Percentiles rank a stretch among this genome's conserved stretches.
These are phyloP conservation scores for Stephanodiscus triporus DNA, from an alignment of 108 stramenopile genomes.

Conservation along the genomic window DNA sequence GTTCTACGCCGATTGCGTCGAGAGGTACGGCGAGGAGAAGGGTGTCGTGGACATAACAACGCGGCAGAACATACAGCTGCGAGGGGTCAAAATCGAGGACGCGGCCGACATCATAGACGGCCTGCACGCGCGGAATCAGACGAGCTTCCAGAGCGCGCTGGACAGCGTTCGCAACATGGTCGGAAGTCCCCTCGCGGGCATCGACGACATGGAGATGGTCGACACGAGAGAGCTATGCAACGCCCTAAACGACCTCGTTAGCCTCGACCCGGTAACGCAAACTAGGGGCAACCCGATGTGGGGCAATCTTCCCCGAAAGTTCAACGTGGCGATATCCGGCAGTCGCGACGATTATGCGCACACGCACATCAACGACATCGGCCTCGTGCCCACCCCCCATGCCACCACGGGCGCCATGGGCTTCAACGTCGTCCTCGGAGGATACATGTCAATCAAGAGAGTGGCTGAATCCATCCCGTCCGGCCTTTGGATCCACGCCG, in stretches of 20 bases:
- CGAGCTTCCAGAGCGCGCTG: slow-evolving; percentile 85
- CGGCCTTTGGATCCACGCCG: slow-evolving; percentile 88
- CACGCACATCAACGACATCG: slow-evolving; percentile 96
- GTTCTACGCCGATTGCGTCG: slow-evolving; percentile 83
- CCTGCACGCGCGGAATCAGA: slow-evolving; percentile 86
- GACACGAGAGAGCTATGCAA: slow-evolving; percentile 88
- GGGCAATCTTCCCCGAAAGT: slow-evolving; percentile 92
- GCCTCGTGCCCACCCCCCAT: slow-evolving; percentile 72
- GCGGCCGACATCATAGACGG: slow-evolving; percentile 87
- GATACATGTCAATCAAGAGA: slow-evolving; percentile 93
- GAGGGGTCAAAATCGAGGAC: slow-evolving; percentile 92
- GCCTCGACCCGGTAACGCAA: slow-evolving; percentile 71
- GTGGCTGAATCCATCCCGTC: slow-evolving; percentile 82
- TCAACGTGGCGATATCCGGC: slow-evolving; percentile 94
- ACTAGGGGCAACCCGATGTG: slow-evolving; percentile 86
- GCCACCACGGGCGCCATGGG: slow-evolving; percentile 88
- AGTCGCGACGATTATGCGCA: slow-evolving; percentile 92
- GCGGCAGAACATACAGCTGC: slow-evolving; percentile 89
- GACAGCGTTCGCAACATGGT: slow-evolving; percentile 96
- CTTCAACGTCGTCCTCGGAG: slow-evolving; percentile 94
- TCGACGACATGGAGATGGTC: slow-evolving; percentile 89
- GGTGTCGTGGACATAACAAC: slow-evolving; percentile 96
- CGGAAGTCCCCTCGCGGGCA: slow-evolving; percentile 91
- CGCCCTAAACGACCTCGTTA: slow-evolving; percentile 86
- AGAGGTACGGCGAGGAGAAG: slow-evolving; percentile 78